phyloP scores from a whole-genome alignment of 106 monocot species.

The Platanthera guangdongensis region DNA sequence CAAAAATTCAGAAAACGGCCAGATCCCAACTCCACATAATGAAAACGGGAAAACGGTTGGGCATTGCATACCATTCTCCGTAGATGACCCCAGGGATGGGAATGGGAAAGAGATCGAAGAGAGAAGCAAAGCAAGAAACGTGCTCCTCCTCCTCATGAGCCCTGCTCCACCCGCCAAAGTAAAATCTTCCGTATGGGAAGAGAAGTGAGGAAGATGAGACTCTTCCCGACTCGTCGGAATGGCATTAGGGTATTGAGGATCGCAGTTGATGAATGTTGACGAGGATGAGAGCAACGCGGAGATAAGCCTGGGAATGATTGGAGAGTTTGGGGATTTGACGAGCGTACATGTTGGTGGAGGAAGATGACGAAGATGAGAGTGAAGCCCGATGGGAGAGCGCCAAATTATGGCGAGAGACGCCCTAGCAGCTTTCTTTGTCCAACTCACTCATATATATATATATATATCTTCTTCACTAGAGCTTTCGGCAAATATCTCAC shows the following conservation, averaged over 20 bases:
- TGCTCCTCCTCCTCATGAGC: constrained; percentile 47
- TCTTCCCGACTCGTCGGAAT: neutral
- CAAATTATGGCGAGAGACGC: too few relatives aligned
- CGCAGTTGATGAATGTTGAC: neutral
- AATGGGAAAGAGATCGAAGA: constrained; percentile 29
- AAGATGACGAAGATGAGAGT: neutral
- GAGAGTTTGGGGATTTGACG: neutral
- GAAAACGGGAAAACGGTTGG: neutral
- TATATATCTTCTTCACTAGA: too few relatives aligned
- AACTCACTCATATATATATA: too few relatives aligned
- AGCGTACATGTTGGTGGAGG: neutral
- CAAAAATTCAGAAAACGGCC: neutral
- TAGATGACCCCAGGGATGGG: constrained; percentile 18
- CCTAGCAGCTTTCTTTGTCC: too few relatives aligned
- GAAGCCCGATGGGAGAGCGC: neutral
- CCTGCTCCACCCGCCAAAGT: constrained; percentile 1
- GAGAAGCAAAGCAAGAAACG: constrained; percentile 31
- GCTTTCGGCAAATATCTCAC: too few relatives aligned
- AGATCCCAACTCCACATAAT: neutral
- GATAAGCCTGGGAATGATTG: neutral
- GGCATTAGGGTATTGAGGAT: neutral
- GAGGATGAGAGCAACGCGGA: neutral
- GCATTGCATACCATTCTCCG: constrained; percentile 29
- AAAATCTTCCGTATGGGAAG: constrained; percentile 1
- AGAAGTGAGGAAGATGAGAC: neutral